Percentiles rank a stretch among this genome's conserved stretches.
Evolutionary conservation across 1,284 basidiomycete species (phyloP).

Genomic region (Cystobasidiaceae sp.): DNA sequence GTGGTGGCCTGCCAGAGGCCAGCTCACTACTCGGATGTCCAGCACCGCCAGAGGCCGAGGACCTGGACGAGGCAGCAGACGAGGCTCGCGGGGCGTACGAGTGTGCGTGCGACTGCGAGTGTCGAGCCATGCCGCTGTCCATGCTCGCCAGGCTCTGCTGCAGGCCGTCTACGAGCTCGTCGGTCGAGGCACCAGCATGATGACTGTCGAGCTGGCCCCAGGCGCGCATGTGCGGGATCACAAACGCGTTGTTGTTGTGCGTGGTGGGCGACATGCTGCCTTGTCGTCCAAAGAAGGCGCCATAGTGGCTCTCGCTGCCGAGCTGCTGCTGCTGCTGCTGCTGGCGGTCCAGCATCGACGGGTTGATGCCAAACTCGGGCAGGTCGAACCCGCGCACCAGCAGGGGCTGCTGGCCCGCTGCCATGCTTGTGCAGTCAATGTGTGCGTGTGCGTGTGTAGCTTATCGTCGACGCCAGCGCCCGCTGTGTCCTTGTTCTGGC

Average conservation of each 20-base stretch:
- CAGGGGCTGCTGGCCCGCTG: slow-evolving; percentile 3
- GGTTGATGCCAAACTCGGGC: slow-evolving; percentile 24
- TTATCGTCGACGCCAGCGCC: too few species aligned
- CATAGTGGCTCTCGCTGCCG: not conserved
- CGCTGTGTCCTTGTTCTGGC: too few species aligned
- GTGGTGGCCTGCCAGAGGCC: not conserved
- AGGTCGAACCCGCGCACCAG: slow-evolving; percentile 6
- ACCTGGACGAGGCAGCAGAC: not conserved
- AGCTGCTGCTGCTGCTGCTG: not conserved
- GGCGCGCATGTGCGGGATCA: too few species aligned
- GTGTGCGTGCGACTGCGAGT: not conserved
- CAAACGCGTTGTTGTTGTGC: not conserved
- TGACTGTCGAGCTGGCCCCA: slow-evolving; percentile 1
- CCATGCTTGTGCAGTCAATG: not conserved
- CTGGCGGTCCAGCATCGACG: slow-evolving; percentile 4
- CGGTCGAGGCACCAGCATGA: slow-evolving; percentile 2
- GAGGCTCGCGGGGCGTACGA: not conserved
- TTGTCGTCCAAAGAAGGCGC: not conserved
- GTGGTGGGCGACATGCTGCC: not conserved
- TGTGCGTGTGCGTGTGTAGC: too few species aligned
- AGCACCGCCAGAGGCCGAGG: not conserved
- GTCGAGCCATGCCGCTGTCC: not conserved
- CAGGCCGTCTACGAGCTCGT: slow-evolving; percentile 10
- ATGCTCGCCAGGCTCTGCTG: slow-evolving; percentile 21
- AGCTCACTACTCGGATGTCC: not conserved